These are phyloP conservation scores for Pluteus cervinus DNA, from an alignment of 768 basidiomycete genomes.

Conservation along the genomic window DNA sequence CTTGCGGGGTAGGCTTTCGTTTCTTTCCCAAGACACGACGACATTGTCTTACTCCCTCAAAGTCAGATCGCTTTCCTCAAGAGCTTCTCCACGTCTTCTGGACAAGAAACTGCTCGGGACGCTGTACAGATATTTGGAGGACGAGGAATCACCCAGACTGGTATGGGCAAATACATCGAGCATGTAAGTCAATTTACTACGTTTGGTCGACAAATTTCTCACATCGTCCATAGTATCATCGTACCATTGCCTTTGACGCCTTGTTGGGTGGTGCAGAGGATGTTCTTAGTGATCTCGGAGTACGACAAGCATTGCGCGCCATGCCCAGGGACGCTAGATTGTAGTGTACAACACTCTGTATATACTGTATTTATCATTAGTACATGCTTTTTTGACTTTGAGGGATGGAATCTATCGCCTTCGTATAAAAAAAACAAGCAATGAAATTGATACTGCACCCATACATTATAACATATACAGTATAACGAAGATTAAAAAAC, in stretches of 20 bases:
- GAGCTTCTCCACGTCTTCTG: conserved; percentile 55
- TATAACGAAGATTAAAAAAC: too few species aligned
- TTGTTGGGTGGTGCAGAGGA: conserved; percentile 71
- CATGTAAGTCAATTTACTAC: conserved; percentile 39
- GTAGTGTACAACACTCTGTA: conserved; percentile 27
- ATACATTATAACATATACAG: too few species aligned
- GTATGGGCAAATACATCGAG: conserved; percentile 76
- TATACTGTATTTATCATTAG: conserved; percentile 1
- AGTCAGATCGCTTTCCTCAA: conserved; percentile 73
- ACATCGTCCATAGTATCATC: conserved; percentile 49
- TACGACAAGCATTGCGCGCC: conserved; percentile 62
- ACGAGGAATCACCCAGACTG: conserved; percentile 76
- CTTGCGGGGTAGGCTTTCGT: conserved; percentile 54
- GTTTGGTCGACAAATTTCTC: conserved; percentile 7
- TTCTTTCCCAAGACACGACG: neutral
- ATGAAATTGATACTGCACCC: too few species aligned
- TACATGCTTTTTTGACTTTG: too few species aligned
- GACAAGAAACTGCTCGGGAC: conserved; percentile 59
- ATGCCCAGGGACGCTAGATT: conserved; percentile 66
- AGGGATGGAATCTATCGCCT: too few species aligned
- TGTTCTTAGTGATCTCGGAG: conserved; percentile 69
- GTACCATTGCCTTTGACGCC: conserved; percentile 61
- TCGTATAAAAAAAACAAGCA: too few species aligned
- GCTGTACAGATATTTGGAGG: conserved; percentile 74
- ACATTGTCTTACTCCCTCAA: neutral